Conservation (phyloP, 2,329 filamentous ascomycete species). For the Pleoardoris graminearum region DNA sequence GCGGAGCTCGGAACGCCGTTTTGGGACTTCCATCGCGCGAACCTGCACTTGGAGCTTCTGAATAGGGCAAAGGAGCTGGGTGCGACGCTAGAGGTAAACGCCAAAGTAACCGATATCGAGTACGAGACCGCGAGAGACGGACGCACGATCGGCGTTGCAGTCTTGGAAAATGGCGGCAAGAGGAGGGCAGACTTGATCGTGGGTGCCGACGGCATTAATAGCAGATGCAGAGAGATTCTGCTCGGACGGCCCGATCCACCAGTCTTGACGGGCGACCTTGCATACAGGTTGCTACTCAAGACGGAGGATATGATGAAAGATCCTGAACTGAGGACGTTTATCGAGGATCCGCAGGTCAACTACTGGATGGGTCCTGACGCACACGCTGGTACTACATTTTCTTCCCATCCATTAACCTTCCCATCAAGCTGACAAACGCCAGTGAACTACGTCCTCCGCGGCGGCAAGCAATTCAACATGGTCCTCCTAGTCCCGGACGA, state of each 20-base stretch:
- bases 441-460: conserved; percentile 57
- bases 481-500: conserved; percentile 57
- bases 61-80: conserved; percentile 55
- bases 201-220: conserved; percentile 55
- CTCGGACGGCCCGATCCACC: conserved; percentile 53
- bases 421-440: conserved; percentile 5
- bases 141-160: conserved; percentile 46
- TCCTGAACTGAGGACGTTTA: conserved; percentile 50
- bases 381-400: conserved; percentile 47
- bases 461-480: conserved; percentile 56
- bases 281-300: conserved; percentile 54
- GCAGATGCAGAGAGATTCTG: conserved; percentile 50
- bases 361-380: conserved; percentile 58
- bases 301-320: conserved; percentile 53
- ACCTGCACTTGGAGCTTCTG: conserved; percentile 55
- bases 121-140: conserved; percentile 22
- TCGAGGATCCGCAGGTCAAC: conserved; percentile 55
- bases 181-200: conserved; percentile 52
- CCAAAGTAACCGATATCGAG: conserved; percentile 50
- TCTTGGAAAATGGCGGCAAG: conserved; percentile 44
- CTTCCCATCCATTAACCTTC: too few species aligned
- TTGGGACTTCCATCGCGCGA: conserved; percentile 60
- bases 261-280: conserved; percentile 55
- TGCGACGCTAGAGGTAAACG: conserved; percentile 50
- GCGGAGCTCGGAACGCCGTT: conserved; percentile 50